Conservation (phyloP, 371 early-diverging fungal species). For the Dichotomocladium elegans region DNA sequence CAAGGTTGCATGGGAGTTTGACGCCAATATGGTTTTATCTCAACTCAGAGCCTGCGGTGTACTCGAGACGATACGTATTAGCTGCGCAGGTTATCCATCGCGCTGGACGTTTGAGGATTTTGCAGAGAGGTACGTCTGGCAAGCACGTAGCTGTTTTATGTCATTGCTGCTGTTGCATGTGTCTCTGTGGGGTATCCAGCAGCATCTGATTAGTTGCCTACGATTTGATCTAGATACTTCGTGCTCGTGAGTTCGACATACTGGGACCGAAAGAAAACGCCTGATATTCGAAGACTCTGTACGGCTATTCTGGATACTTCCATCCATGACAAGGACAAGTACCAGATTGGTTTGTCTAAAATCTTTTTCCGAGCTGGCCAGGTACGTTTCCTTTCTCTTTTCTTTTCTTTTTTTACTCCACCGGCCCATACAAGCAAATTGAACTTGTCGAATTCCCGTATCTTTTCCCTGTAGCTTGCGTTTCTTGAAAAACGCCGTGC, state of each 20-base stretch:
- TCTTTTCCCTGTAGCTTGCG: constrained; percentile 56
- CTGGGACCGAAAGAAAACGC: constrained; percentile 57
- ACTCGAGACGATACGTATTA: constrained; percentile 98
- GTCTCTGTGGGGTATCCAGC: no score
- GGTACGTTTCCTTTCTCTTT: no score
- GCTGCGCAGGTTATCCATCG: constrained; percentile 98
- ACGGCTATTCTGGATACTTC: constrained; percentile 63
- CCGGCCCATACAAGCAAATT: neutral
- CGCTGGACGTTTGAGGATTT: constrained; percentile 93
- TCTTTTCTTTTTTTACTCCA: no score
- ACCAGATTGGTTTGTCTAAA: constrained; percentile 95
- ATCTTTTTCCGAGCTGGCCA: constrained; percentile 99
- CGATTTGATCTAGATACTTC: constrained; percentile 74
- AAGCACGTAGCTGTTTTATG: neutral
- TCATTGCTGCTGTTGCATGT: neutral
- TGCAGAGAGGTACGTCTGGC: constrained; percentile 59
- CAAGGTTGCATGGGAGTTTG: constrained; percentile 87
- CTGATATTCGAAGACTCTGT: constrained; percentile 56
- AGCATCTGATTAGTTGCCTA: no score
- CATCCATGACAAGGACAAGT: constrained; percentile 80
- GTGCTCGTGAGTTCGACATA: constrained; percentile 72
- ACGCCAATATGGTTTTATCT: constrained; percentile 88
- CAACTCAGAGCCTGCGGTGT: constrained; percentile 99
- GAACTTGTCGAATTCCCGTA: constrained; percentile 1
- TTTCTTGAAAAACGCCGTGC: constrained; percentile 86